phyloP scores from a whole-genome alignment of 768 basidiomycete genomes.

The Tylopilus plumbeoviolaceoides region DNA sequence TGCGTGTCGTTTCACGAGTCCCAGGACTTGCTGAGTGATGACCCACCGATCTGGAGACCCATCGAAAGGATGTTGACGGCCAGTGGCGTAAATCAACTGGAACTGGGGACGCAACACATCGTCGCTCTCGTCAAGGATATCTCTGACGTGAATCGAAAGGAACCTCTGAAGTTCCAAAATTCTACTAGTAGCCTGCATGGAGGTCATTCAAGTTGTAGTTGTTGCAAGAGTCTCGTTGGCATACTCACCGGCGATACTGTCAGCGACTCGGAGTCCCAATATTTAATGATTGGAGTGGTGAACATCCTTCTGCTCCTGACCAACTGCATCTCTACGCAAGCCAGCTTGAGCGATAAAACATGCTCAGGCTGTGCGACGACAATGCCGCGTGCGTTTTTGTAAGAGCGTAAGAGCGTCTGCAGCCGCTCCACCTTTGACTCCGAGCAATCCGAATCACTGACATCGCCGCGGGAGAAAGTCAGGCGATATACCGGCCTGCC shows the following conservation, averaged over 20 bases:
- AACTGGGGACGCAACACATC: too few species aligned
- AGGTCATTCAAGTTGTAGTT: too few species aligned
- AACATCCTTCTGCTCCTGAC: background rate
- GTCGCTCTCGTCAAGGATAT: conserved; percentile 8
- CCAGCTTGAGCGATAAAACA: conserved; percentile 45
- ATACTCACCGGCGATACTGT: too few species aligned
- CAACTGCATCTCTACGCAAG: conserved; percentile 38
- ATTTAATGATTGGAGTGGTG: too few species aligned
- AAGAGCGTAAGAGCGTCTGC: too few species aligned
- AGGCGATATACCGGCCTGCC: conserved; percentile 46
- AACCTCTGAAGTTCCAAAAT: too few species aligned
- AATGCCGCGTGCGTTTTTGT: conserved; percentile 30
- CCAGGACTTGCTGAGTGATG: conserved; percentile 28
- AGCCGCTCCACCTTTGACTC: too few species aligned
- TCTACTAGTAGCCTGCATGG: too few species aligned
- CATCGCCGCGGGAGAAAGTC: conserved; percentile 37
- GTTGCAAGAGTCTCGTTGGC: too few species aligned
- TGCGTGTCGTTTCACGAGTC: conserved; percentile 11
- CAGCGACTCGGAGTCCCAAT: too few species aligned
- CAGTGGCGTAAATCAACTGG: conserved; percentile 36
- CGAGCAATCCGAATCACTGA: too few species aligned
- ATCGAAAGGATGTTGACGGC: conserved; percentile 24
- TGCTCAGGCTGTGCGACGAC: conserved; percentile 52
- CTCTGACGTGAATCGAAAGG: too few species aligned
- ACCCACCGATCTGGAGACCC: conserved; percentile 34